phyloP scores from a whole-genome alignment of 2,329 filamentous ascomycete species.

The Septoria petroselini region DNA sequence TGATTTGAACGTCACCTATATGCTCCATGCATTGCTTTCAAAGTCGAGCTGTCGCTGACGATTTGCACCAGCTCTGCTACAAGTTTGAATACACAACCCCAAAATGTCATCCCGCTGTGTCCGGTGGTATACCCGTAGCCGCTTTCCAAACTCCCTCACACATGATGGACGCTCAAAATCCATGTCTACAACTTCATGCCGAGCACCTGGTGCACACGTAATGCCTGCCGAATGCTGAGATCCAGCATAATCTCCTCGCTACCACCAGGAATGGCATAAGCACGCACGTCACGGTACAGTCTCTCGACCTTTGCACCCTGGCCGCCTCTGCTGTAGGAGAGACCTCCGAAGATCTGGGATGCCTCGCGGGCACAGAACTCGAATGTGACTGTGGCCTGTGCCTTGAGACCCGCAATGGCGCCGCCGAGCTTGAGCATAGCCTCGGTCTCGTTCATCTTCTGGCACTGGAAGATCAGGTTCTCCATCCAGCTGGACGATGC shows the following conservation, averaged over 20 bases:
- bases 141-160: neutral
- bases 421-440: constrained; percentile 95
- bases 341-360: constrained; percentile 92
- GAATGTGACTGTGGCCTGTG: constrained; percentile 88
- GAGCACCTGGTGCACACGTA: constrained; percentile 83
- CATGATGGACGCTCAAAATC: neutral
- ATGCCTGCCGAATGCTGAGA: constrained; percentile 83
- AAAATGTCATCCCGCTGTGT: neutral
- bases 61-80: no score
- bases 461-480: constrained; percentile 88
- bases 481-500: constrained; percentile 97
- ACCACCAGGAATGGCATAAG: constrained; percentile 91
- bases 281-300: constrained; percentile 89
- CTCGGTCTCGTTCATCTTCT: constrained; percentile 89
- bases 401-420: constrained; percentile 89
- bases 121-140: neutral
- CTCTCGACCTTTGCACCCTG: constrained; percentile 95
- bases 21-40: neutral
- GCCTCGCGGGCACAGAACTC: constrained; percentile 97
- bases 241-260: constrained; percentile 99
- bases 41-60: neutral
- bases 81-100: neutral
- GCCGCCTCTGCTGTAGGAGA: constrained; percentile 87
- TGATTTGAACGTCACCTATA: neutral
- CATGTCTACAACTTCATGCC: constrained; percentile 84